Evolutionary conservation across 2,329 filamentous ascomycete species (phyloP).

Genomic region (Rutstroemia sp.): DNA sequence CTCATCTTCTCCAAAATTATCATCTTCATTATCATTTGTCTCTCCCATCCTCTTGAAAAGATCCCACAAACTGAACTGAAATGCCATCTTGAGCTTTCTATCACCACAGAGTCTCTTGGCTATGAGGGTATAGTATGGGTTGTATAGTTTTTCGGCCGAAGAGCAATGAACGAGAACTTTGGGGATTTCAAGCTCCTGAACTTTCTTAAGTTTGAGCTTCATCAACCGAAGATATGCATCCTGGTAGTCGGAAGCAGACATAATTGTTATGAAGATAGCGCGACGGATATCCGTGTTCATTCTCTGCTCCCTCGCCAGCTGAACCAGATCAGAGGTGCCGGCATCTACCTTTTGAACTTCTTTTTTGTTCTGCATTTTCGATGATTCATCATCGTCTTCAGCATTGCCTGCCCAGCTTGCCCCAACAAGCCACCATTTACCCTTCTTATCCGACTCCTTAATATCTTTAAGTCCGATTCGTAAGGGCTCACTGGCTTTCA

Average conservation of each 20-base stretch:
- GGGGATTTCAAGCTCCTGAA: conserved; percentile 80
- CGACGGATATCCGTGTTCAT: conserved; percentile 32
- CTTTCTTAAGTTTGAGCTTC: conserved; percentile 78
- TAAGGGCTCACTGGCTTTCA: conserved; percentile 73
- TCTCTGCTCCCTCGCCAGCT: conserved; percentile 30
- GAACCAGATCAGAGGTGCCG: conserved; percentile 27
- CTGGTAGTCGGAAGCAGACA: conserved; percentile 76
- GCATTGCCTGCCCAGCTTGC: conserved; percentile 68
- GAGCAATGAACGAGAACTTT: conserved; percentile 83
- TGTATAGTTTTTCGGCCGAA: conserved; percentile 76
- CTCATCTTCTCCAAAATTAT: conserved; percentile 47
- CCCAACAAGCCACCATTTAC: conserved; percentile 98
- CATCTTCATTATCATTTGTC: conserved; percentile 53
- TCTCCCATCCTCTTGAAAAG: conserved; percentile 84
- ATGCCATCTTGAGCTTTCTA: conserved; percentile 70
- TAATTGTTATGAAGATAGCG: conserved; percentile 88
- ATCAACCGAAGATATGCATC: conserved; percentile 74
- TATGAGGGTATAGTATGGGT: conserved; percentile 87
- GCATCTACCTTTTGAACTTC: conserved; percentile 28
- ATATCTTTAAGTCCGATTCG: conserved; percentile 78
- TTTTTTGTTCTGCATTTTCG: not conserved
- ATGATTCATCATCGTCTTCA: conserved; percentile 23
- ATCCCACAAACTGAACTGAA: conserved; percentile 82
- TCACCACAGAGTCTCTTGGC: conserved; percentile 71
- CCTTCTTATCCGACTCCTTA: conserved; percentile 72